A percentile compares a stretch with the other conserved stretches of the same genome.
These are phyloP conservation scores for Penicillium arizonense DNA, from an alignment of 495 filamentous ascomycete species.

Conservation along the genomic window DNA sequence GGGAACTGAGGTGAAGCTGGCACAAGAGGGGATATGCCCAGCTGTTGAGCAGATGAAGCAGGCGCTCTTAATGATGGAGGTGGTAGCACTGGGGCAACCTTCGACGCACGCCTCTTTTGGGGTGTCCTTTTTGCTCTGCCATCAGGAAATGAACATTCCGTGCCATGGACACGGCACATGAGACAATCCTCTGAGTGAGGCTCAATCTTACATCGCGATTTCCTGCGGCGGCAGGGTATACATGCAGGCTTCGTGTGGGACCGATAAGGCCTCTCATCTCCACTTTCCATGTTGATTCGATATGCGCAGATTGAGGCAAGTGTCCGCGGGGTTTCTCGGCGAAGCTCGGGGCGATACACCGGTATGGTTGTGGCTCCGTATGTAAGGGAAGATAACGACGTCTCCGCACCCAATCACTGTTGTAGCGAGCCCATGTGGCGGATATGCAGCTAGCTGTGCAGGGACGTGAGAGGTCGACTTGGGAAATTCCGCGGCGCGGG, in stretches of 20 bases:
- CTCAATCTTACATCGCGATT: conserved; percentile 10
- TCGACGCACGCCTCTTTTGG: background rate
- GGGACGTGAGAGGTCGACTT: background rate
- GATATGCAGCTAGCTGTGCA: too few species aligned
- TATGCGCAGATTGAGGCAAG: background rate
- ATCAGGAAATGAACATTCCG: conserved; percentile 7
- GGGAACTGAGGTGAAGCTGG: background rate
- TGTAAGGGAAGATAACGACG: too few species aligned
- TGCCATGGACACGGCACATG: conserved; percentile 8
- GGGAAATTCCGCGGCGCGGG: conserved; percentile 5
- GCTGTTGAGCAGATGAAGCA: background rate
- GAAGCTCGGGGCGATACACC: background rate
- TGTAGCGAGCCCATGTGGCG: too few species aligned
- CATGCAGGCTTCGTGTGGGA: conserved; percentile 10
- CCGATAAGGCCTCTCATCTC: conserved; percentile 4
- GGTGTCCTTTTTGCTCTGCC: background rate
- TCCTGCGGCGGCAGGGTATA: conserved; percentile 2
- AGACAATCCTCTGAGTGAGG: conserved; percentile 4
- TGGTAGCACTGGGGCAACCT: background rate
- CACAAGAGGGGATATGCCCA: background rate
- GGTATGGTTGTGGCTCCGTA: too few species aligned
- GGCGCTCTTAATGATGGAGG: background rate
- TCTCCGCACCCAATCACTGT: too few species aligned
- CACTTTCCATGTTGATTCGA: conserved; percentile 2
- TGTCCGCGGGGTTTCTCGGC: conserved; percentile 1